Percentiles rank a stretch among this genome's conserved stretches.
phyloP scores from a whole-genome alignment of 176 grass and related monocot species.

The Hyparrhenia diplandra region DNA sequence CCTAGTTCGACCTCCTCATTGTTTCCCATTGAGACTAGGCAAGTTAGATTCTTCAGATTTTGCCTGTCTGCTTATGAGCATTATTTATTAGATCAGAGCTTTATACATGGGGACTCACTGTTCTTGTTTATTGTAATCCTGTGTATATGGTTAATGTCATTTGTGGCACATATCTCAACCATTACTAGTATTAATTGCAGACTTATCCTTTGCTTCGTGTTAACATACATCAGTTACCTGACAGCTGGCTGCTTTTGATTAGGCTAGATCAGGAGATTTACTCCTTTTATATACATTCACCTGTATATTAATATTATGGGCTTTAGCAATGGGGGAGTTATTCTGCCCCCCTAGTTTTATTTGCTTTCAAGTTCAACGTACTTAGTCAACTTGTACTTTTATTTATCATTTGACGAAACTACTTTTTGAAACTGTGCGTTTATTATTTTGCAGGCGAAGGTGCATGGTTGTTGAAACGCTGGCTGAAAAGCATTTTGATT shows the following conservation, averaged over 20 bases:
- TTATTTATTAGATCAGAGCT: neutral
- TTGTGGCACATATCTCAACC: neutral
- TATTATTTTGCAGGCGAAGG: conserved; percentile 67
- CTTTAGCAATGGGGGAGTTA: neutral
- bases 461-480: conserved; percentile 86
- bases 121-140: neutral
- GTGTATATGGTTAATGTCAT: neutral
- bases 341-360: neutral
- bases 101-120: neutral
- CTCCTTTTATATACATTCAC: neutral
- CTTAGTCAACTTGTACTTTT: neutral
- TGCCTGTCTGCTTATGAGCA: conserved; percentile 6
- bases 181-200: neutral
- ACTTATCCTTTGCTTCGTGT: neutral
- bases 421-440: neutral
- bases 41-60: neutral
- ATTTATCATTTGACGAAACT: neutral
- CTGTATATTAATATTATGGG: neutral
- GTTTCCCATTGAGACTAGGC: neutral
- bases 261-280: neutral
- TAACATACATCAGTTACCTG: neutral
- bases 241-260: neutral
- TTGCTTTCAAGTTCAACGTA: neutral
- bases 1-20: neutral
- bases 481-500: conserved; percentile 94